phyloP scores from a whole-genome alignment of 2,329 filamentous ascomycete genomes.

The Phoma sp. region DNA sequence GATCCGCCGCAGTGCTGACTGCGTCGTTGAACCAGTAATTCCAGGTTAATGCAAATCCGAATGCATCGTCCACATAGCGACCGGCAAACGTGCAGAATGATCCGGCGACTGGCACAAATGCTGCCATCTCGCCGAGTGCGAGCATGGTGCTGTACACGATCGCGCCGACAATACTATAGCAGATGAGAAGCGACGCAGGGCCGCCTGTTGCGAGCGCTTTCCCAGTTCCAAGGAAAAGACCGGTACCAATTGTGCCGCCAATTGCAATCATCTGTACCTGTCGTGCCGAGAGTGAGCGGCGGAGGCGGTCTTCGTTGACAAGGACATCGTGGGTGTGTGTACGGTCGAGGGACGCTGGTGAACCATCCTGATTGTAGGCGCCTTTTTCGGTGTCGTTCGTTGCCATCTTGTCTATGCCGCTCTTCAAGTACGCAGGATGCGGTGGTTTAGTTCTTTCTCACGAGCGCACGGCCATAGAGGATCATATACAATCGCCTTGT shows the following conservation, averaged over 20 bases:
- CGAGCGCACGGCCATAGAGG: neutral
- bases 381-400: conserved; percentile 26
- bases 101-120: conserved; percentile 46
- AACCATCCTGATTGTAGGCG: conserved; percentile 16
- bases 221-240: conserved; percentile 67
- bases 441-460: neutral
- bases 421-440: neutral
- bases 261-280: conserved; percentile 70
- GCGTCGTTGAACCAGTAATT: conserved; percentile 45
- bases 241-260: conserved; percentile 66
- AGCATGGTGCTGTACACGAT: conserved; percentile 48
- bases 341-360: conserved; percentile 20
- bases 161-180: conserved; percentile 46
- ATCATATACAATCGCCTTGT: neutral
- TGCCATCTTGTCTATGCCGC: conserved; percentile 13
- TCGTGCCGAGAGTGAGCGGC: conserved; percentile 47
- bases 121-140: conserved; percentile 48
- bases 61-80: conserved; percentile 69
- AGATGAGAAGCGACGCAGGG: conserved; percentile 42
- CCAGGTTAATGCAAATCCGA: conserved; percentile 42
- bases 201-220: conserved; percentile 59
- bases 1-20: conserved; percentile 44
- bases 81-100: conserved; percentile 40
- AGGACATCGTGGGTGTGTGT: conserved; percentile 16
- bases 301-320: conserved; percentile 34